phyloP scores from a whole-genome alignment of 2,329 filamentous ascomycete species.

The Colletotrichum orbiculare region DNA sequence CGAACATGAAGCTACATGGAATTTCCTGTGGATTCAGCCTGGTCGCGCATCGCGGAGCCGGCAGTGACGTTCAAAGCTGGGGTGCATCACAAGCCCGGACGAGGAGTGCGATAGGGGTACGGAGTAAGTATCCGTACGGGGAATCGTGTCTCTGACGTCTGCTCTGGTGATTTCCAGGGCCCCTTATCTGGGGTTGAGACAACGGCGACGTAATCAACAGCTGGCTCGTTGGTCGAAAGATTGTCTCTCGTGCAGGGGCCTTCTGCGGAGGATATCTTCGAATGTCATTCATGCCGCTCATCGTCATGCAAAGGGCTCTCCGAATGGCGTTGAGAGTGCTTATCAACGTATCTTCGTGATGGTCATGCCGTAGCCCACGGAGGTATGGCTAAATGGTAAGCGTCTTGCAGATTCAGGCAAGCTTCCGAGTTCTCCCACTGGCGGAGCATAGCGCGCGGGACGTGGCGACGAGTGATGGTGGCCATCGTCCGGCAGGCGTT shows the following conservation, averaged over 20 bases:
- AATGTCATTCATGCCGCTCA: not conserved
- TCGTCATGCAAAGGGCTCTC: not conserved
- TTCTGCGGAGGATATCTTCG: not conserved
- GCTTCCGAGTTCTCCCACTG: slow-evolving; percentile 11
- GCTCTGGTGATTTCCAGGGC: not conserved
- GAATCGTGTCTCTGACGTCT: not conserved
- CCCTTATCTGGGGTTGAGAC: not conserved
- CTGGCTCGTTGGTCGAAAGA: not conserved
- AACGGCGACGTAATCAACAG: not conserved
- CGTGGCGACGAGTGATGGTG: slow-evolving; percentile 18
- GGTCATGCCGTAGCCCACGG: not conserved
- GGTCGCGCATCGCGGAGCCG: slow-evolving; percentile 11
- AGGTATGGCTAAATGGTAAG: slow-evolving; percentile 8
- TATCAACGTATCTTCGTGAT: slow-evolving; percentile 3
- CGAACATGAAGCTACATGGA: slow-evolving; percentile 1
- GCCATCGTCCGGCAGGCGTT: slow-evolving; percentile 15
- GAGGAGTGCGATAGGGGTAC: not conserved
- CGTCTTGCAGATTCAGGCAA: slow-evolving; percentile 22
- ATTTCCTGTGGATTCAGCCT: slow-evolving; percentile 11
- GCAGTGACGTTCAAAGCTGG: slow-evolving; percentile 16
- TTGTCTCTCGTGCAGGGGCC: not conserved
- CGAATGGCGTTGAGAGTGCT: slow-evolving; percentile 7
- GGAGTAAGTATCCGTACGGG: not conserved
- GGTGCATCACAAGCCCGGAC: slow-evolving; percentile 7
- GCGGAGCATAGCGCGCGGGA: slow-evolving; percentile 3